Evolutionary conservation across 2,329 filamentous ascomycete genomes (phyloP), one percentile per base, ranked within the genome.

Genomic region (Hirsutella rhossiliensis): DNA sequence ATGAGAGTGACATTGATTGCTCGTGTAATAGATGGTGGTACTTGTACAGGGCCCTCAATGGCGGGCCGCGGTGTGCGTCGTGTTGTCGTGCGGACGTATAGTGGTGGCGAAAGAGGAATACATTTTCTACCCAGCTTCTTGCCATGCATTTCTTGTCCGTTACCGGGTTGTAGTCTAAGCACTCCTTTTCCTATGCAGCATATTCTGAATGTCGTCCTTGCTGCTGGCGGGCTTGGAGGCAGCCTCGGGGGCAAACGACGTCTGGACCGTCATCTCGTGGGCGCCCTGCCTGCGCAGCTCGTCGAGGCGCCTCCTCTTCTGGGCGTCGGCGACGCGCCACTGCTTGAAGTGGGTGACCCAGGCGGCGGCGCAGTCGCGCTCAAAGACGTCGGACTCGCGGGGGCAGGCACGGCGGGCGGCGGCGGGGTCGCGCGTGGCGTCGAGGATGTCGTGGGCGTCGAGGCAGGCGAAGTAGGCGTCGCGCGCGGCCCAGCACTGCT

Each of bases 301-400:
- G 55, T 84, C 82, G 51, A 95, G 69, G 20, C 87, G 84, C 65
- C 81, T 72, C 57, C 85, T 82, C 65, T 90, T 87, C 55, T 94
- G 85, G 58, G 85, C 76, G 54, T 98, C 92, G 66, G 94, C 90
- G 31, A 97, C 87, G 56, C 92, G 76, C 67, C 88, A 84, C 65
- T 96, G 89, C 72, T 97, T 96, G 68, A 98, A 98, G 65, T 98
- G 97, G 66, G 88, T 87, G 48, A 96, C 92, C 92, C 92, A 98
- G 60, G 88, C 89, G 47, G 72, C 75, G 17, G 88, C 87, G 63
- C 92, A 98, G 60, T 90, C 85, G 54, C 75, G 73, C 66, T 94
- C 87, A 57, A 97, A 94, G 46, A 71, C 75, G 28, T 55, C 58
- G 20, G 57, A 57, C 60, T 72, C 59, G 37, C 49, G 45, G 20